Evolutionary conservation across 1,284 basidiomycete genomes (phyloP).

Genomic region (Ceratobasidium theobromae): DNA sequence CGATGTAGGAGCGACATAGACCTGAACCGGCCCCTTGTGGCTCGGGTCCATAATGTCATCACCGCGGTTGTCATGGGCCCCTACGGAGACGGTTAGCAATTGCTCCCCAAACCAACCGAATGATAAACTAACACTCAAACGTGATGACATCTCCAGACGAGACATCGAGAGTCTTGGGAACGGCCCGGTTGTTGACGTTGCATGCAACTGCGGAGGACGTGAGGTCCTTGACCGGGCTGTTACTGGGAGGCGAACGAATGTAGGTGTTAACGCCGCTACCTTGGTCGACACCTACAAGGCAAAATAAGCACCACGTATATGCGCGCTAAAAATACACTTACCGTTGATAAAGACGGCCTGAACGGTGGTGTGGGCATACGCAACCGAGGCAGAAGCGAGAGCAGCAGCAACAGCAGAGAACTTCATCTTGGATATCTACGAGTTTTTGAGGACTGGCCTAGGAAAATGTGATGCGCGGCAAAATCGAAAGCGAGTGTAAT

Average conservation of each 20-base stretch:
- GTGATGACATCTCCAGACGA: slow-evolving; percentile 9
- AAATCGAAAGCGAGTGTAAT: neutral
- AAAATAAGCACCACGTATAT: neutral
- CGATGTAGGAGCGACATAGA: slow-evolving; percentile 33
- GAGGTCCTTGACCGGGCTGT: slow-evolving; percentile 30
- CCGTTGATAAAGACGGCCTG: slow-evolving; percentile 3
- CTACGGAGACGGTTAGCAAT: neutral
- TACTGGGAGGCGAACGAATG: slow-evolving; percentile 22
- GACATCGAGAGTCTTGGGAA: slow-evolving; percentile 25
- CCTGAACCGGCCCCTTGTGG: slow-evolving; percentile 34
- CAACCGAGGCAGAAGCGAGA: slow-evolving; percentile 13
- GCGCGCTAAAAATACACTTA: neutral
- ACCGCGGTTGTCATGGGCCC: slow-evolving; percentile 30
- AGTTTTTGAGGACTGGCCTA: neutral
- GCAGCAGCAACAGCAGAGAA: slow-evolving; percentile 19
- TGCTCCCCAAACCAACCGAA: neutral
- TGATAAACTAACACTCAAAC: slow-evolving; percentile 13
- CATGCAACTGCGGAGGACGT: slow-evolving; percentile 6
- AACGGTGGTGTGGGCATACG: neutral
- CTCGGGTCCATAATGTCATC: slow-evolving; percentile 33
- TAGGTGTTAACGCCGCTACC: slow-evolving; percentile 5
- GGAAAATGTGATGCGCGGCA: neutral
- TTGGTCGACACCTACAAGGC: slow-evolving; percentile 1
- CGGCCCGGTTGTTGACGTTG: slow-evolving; percentile 27
- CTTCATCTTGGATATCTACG: slow-evolving; percentile 6